phyloP scores from a whole-genome alignment of 2,329 filamentous ascomycete genomes.

The Xylaria polymorpha region DNA sequence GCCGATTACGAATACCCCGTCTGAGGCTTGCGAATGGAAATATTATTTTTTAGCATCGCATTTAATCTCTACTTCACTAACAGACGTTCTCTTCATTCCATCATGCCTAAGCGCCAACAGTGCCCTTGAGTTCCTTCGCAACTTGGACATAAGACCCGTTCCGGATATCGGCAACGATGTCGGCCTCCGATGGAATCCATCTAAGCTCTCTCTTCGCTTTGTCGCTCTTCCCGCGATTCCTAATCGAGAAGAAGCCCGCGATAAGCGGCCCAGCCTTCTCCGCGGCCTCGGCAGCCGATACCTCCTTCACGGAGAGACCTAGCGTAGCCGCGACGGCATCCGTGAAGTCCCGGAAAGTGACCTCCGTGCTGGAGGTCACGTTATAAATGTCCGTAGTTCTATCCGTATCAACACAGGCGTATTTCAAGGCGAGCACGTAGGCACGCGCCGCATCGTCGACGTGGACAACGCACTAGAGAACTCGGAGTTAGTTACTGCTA shows the following conservation, averaged over 20 bases:
- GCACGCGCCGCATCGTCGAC: slow-evolving; percentile 58
- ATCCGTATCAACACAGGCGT: slow-evolving; percentile 37
- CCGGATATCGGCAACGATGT: slow-evolving; percentile 34
- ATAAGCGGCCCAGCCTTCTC: slow-evolving; percentile 20
- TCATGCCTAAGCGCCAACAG: background rate
- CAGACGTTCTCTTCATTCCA: background rate
- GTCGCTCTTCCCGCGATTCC: slow-evolving; percentile 28
- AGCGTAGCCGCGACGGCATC: slow-evolving; percentile 29
- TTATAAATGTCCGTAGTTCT: slow-evolving; percentile 54
- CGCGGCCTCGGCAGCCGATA: slow-evolving; percentile 42
- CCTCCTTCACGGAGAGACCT: slow-evolving; percentile 23
- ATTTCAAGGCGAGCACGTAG: slow-evolving; percentile 54
- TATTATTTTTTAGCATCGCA: background rate
- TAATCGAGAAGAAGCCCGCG: slow-evolving; percentile 20
- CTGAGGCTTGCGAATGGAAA: background rate
- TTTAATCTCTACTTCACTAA: background rate
- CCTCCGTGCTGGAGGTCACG: slow-evolving; percentile 46
- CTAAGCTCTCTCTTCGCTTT: slow-evolving; percentile 34
- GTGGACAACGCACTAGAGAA: slow-evolving; percentile 40
- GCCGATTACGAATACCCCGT: background rate
- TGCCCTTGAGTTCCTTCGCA: slow-evolving; percentile 24
- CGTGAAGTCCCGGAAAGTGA: slow-evolving; percentile 48
- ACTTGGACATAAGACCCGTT: slow-evolving; percentile 34
- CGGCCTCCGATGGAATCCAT: slow-evolving; percentile 30
- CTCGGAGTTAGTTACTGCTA: too few relatives aligned